Evolutionary conservation across 2,329 filamentous ascomycete genomes (phyloP), one percentile per base, ranked within the genome.

Genomic region (Scedosporium apiospermum): DNA sequence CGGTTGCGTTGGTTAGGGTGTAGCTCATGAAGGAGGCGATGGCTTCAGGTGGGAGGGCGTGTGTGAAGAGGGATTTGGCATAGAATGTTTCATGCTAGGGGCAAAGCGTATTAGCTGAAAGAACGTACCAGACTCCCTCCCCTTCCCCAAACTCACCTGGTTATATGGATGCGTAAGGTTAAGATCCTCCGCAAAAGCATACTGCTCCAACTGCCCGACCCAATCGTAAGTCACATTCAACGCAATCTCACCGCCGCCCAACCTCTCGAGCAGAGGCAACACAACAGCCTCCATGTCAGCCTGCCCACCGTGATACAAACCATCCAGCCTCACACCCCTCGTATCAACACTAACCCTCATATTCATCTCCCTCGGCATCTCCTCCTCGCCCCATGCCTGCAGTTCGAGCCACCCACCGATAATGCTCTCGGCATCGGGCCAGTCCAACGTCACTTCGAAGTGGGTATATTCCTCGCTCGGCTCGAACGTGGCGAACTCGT

Each of bases 401-500:
- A 73, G 42, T 0, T 66, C 66, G 23, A 65, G 23, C 10, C 73
- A n/a, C 0, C 70, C 71, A 3, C 59, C 34, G 0, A 69, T 63
- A 2, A 63, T 38, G 7, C 23, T 38, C 9, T 51, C 26, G 1
- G 57, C 6, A 14, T 62, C 57, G 1, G 55, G 57, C 65, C 62
- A 66, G 10, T 58, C 41, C 1, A 66, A 62, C 10, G 44, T 65
- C 27, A 68, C 65, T 41, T 68, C 63, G 65, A 70, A 73, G 21
- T 65, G 63, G 0, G 72, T 72, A n/a, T 73, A 67, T 41, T 68
- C 64, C 6, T 69, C 58, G 1, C 76, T 75, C 0, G 72, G 74
- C 4, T 68, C 65, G 51, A 76, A 76, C 1, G 76, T 78, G 61
- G 73, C 69, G 66, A 78, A 73, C 63, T 71, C 69, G 66, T 76